These are phyloP conservation scores for Globisporangium nagaii DNA, from an alignment of 352 stramenopile genomes.

Conservation along the genomic window DNA sequence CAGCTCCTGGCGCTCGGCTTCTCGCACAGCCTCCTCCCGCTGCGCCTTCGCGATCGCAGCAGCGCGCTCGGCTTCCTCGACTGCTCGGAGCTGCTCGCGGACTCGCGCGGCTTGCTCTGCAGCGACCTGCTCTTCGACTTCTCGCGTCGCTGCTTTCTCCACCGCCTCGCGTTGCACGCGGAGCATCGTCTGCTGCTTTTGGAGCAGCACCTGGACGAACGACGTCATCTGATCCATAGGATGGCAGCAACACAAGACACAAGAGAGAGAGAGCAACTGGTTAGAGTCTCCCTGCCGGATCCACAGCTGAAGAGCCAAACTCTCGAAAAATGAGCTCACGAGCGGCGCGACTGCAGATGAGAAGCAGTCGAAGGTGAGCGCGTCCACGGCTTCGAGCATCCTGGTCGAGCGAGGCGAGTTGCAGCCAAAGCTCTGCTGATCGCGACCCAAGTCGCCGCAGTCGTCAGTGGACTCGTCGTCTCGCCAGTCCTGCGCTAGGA, in stretches of 20 bases:
- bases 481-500: conserved; percentile 18
- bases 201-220: conserved; percentile 27
- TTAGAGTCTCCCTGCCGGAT: no score
- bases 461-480: conserved; percentile 2
- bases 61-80: conserved; percentile 4
- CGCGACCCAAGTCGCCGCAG: neutral
- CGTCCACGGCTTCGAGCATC: conserved; percentile 33
- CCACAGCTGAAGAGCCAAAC: no score
- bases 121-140: neutral
- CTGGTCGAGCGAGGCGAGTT: conserved; percentile 15
- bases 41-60: conserved; percentile 6
- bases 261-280: no score
- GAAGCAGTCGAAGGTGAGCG: conserved; percentile 33
- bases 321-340: no score
- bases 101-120: conserved; percentile 7
- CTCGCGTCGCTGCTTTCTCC: conserved; percentile 15
- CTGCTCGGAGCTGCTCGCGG: conserved; percentile 1
- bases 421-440: neutral
- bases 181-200: conserved; percentile 22
- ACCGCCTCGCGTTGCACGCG: conserved; percentile 16
- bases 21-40: conserved; percentile 18
- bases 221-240: conserved; percentile 21
- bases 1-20: conserved; percentile 17
- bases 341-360: conserved; percentile 15
- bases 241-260: neutral